phyloP scores from a whole-genome alignment of 176 grass and related monocot genomes.

The Microstegium vimineum region DNA sequence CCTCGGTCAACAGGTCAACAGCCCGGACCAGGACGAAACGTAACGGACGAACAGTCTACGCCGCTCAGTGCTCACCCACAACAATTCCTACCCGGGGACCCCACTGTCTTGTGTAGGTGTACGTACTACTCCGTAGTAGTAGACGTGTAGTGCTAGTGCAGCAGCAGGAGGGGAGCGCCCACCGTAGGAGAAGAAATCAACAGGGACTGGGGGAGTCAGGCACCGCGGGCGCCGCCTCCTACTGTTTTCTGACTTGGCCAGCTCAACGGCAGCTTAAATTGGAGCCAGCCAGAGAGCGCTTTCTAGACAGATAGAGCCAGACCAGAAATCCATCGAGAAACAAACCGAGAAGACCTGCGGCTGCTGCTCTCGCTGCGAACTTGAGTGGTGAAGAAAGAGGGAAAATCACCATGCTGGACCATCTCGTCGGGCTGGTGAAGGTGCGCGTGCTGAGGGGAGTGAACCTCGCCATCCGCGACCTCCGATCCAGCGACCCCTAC shows the following conservation, averaged over 20 bases:
- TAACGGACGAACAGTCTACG: not conserved
- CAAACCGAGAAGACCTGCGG: not conserved
- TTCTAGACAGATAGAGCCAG: no score
- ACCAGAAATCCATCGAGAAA: not conserved
- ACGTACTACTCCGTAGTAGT: no score
- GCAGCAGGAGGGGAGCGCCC: no score
- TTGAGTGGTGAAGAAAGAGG: not conserved
- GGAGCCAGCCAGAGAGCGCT: no score
- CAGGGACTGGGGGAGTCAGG: no score
- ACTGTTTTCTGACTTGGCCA: not conserved
- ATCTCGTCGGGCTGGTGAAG: constrained; percentile 64
- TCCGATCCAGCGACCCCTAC: constrained; percentile 71
- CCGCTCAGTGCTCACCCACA: no score
- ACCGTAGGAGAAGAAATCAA: no score
- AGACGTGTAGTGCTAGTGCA: no score
- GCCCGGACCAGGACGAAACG: not conserved
- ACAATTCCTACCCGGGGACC: no score
- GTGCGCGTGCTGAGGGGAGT: constrained; percentile 75
- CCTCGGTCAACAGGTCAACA: not conserved
- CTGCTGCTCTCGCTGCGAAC: not conserved
- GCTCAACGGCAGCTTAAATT: not conserved
- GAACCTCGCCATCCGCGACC: constrained; percentile 76
- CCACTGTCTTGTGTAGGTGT: no score
- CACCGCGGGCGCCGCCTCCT: no score
- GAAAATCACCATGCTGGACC: constrained; percentile 34